Evolutionary conservation across 2,329 filamentous ascomycete genomes (phyloP).

Genomic region (Bimuria novae-zelandiae): DNA sequence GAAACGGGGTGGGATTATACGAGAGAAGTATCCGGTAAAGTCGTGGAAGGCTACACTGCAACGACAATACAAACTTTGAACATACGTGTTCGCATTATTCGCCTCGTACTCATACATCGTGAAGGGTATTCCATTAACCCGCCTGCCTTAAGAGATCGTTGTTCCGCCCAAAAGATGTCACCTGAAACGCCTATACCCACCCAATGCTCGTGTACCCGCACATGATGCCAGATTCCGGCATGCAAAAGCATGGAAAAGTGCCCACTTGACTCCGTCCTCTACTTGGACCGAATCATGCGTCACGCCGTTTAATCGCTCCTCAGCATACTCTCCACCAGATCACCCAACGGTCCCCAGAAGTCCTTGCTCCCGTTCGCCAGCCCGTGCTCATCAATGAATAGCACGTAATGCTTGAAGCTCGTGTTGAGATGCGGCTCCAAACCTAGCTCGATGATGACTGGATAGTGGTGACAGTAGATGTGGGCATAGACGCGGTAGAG

Average conservation of each 20-base stretch:
- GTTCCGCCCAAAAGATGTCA: background rate
- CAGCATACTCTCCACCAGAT: slow-evolving; percentile 97
- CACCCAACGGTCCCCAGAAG: slow-evolving; percentile 94
- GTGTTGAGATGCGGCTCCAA: slow-evolving; percentile 98
- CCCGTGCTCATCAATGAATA: slow-evolving; percentile 96
- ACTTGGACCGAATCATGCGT: background rate
- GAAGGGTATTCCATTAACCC: background rate
- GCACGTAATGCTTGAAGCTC: slow-evolving; percentile 98
- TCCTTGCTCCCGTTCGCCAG: slow-evolving; percentile 86
- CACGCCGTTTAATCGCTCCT: slow-evolving; percentile 71
- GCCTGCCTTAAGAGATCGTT: background rate
- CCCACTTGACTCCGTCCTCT: background rate
- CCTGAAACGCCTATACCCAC: background rate
- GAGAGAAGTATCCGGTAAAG: no score
- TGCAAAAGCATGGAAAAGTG: background rate
- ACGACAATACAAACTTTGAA: no score
- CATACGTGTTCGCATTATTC: background rate
- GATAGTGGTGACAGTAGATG: slow-evolving; percentile 98
- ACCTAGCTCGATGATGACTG: slow-evolving; percentile 90
- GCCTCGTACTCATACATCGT: slow-evolving; percentile 5
- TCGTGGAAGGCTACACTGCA: no score
- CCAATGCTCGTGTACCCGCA: background rate
- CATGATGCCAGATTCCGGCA: no score
- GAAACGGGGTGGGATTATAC: no score
- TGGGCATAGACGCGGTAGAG: slow-evolving; percentile 98